phyloP scores from a whole-genome alignment of 1,284 basidiomycete species.

The Sanghuangporus sanghuang region DNA sequence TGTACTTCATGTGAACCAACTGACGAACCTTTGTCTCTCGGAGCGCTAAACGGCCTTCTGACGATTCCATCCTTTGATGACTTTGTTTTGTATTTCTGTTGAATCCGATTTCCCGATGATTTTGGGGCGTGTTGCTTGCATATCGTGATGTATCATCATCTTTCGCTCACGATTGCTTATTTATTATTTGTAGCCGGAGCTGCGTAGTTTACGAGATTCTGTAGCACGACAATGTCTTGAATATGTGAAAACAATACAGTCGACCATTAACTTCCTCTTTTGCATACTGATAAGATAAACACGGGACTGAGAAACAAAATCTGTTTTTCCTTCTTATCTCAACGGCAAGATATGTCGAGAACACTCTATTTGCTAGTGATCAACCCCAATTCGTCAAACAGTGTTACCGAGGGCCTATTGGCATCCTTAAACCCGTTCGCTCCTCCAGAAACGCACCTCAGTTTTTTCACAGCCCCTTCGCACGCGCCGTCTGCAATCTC shows the following conservation, averaged over 20 bases:
- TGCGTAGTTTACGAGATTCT: background rate
- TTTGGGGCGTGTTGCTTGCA: background rate
- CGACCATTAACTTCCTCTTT: background rate
- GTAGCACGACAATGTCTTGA: background rate
- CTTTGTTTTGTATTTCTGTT: background rate
- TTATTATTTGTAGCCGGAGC: background rate
- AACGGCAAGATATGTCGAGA: background rate
- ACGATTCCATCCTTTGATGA: background rate
- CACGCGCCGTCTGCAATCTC: slow-evolving; percentile 37
- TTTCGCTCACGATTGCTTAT: background rate
- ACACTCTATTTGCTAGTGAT: slow-evolving; percentile 35
- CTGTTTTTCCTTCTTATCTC: background rate
- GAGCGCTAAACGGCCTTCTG: background rate
- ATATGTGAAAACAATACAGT: background rate
- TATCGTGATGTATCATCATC: background rate
- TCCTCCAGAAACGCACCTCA: slow-evolving; percentile 9
- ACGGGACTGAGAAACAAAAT: background rate
- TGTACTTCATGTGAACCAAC: slow-evolving; percentile 17
- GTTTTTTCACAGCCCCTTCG: slow-evolving; percentile 36
- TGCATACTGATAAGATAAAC: background rate
- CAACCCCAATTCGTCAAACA: slow-evolving; percentile 45
- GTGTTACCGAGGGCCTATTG: slow-evolving; percentile 33
- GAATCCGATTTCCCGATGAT: background rate
- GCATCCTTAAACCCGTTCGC: slow-evolving; percentile 13
- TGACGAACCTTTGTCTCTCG: no score